These are phyloP conservation scores for Breviolum minutum DNA, from an alignment of 73 alveolate species.

Conservation along the genomic window DNA sequence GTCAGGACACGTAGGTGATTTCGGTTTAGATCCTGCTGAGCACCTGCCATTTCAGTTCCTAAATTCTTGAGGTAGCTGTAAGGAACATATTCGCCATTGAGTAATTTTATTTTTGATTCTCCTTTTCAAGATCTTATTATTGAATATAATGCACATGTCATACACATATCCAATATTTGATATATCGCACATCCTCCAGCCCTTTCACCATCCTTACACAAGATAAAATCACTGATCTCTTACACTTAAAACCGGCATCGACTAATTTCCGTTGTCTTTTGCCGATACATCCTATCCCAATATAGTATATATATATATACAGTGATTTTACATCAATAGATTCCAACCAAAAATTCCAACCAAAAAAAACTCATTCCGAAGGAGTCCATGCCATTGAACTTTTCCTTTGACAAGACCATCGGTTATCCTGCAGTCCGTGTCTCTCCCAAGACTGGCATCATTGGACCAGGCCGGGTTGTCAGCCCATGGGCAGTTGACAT, in stretches of 20 bases:
- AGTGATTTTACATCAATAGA: neutral
- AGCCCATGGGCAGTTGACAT: neutral
- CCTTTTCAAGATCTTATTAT: neutral
- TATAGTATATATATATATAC: neutral
- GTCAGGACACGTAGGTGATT: too few relatives aligned
- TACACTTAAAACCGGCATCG: too few relatives aligned
- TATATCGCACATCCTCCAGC: too few relatives aligned
- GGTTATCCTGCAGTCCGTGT: constrained; percentile 99
- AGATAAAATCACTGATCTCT: too few relatives aligned
- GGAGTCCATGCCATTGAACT: constrained; percentile 99
- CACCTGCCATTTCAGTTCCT: too few relatives aligned
- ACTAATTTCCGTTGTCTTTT: neutral
- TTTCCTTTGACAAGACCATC: constrained; percentile 97
- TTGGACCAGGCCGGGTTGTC: constrained; percentile 97
- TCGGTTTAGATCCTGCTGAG: too few relatives aligned
- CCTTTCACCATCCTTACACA: too few relatives aligned
- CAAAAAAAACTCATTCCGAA: too few relatives aligned
- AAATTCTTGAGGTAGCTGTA: neutral
- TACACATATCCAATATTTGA: too few relatives aligned
- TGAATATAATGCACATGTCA: too few relatives aligned
- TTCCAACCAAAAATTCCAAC: neutral
- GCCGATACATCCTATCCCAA: neutral
- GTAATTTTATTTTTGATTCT: neutral
- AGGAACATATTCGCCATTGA: neutral
- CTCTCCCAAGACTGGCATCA: constrained; percentile 99